Conservation (phyloP, 164 flowering plant species). For the Umbilicus rupestris region DNA sequence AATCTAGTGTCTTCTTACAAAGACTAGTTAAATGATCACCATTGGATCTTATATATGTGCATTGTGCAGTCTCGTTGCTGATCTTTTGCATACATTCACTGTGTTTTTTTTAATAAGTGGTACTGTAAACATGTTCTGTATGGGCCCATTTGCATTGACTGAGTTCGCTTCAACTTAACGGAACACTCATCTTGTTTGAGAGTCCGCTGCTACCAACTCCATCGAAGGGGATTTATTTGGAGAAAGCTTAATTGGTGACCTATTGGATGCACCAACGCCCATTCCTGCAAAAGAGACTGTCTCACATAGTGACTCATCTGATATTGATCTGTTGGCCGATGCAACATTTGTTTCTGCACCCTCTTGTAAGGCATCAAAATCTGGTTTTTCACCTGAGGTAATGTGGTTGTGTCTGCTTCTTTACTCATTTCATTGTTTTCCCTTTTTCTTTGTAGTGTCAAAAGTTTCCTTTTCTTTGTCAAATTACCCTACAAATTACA, state of each 20-base stretch:
- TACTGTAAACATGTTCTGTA: not conserved
- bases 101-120: not conserved
- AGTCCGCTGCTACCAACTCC: constrained; percentile 40
- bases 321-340: constrained; percentile 87
- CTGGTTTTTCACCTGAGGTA: constrained; percentile 40
- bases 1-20: not conserved
- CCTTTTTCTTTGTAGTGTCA: not conserved
- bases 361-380: constrained; percentile 27
- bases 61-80: not conserved
- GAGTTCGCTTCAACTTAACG: not conserved
- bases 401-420: not conserved
- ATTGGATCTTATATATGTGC: not conserved
- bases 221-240: constrained; percentile 60
- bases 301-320: constrained; percentile 24
- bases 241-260: constrained; percentile 28
- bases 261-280: constrained; percentile 61
- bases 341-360: constrained; percentile 87
- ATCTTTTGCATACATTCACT: not conserved
- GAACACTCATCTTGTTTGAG: constrained; percentile 18
- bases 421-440: not conserved
- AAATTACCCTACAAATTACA: too few species aligned
- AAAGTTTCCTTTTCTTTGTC: not conserved
- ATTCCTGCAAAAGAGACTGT: constrained; percentile 22
- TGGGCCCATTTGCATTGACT: not conserved
- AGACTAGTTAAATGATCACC: not conserved